Evolutionary conservation across 108 stramenopile species (phyloP), one percentile per base, ranked within the genome.

Genomic region (Pseudonitzschia multiseries): DNA sequence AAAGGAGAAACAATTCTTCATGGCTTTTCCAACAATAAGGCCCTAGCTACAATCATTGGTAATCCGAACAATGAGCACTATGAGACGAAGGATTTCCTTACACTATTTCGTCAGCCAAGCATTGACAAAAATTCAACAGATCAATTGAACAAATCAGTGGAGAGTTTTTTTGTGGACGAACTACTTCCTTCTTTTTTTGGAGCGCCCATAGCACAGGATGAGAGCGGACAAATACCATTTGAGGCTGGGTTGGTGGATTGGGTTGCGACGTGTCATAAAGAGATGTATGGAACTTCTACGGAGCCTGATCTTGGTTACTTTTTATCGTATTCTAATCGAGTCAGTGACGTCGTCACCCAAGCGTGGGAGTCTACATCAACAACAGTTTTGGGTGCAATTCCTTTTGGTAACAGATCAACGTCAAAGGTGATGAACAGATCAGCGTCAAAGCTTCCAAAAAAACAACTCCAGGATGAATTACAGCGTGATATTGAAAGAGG

Each of bases 1-100:
- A 61, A 75, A 31, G 84, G 84, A 29, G 27, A 77, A 15, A 77
- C 70, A 3, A 73, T 81, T 18, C 29, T 85, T 21, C 84, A 85
- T 74, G 36, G 78, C 4, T 66, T 85, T 28, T 76, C 84, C 14
- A 51, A 65, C 42, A 85, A 85, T 65, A 74, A 74, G 29, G 51
- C 46, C 4, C 33, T 85, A 20, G 74, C 81, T 15, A 32, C 68
- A 12, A 53, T 71, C 14, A 67, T 79, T 29, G 56, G 52, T 8
- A 50, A 56, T 20, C 62, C 44, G 3, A 40, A 81, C 40, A 50
- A 72, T 17, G 50, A 61, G 24, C 68, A 78, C 60, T 69, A 54
- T 32, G 72, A 79, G 12, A 62, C 73, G 10, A 76, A 53, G 8
- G 69, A 69, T 24, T 70, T 48, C 27, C 57, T 70, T 17, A 57